Evolutionary conservation across 345 rosid genomes (phyloP), one percentile per base, ranked within the genome.

Genomic region (Raphanus raphanistrum): DNA sequence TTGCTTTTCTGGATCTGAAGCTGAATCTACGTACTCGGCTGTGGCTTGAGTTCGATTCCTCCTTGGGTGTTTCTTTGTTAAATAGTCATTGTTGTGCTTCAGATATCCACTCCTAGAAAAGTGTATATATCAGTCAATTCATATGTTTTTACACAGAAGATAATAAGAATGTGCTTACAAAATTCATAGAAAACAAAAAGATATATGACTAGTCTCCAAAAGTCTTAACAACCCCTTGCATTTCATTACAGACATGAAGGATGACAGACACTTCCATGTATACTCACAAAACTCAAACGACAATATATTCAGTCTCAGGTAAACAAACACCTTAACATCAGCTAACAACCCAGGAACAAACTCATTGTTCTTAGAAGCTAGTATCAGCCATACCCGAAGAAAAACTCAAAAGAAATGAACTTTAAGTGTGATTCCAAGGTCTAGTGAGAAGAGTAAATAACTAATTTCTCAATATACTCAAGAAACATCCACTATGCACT

Each of bases 1-100:
- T 80, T 74, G 82, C 80, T 87, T 87, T 7, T 80, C 66, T 45
- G 97, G 88, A 85, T 87, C 92, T 12, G 87, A 85, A 13, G 88
- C 86, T 0, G 94, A 85, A 38, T 85, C 87, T 55, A 87, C 77
- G 66, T 82, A 80, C 87, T 87, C 94, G 0, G 89, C 85, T 25
- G 87, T 84, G 9, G 91, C 97, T 85, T 82, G 87, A 66, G 83
- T 84, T 64, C 76, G 87, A 72, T 76, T 90, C 91, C 78, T 87
- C 72, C 73, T 60, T 7, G 70, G 70, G 76, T 69, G 61, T 81
- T 88, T 86, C 70, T 83, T 84, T 6, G 75, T 36, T 10, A 79
- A 21, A 13, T 78, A 79, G 58, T 82, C 81, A 26, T 65, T 74
- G 8, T 76, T 81, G 71, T 85, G 64, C 60, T 83, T 89, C 36